Evolutionary conservation across 139 green algal genomes (phyloP), one percentile per base, ranked within the genome.

Genomic region (Nannochloris sp.): DNA sequence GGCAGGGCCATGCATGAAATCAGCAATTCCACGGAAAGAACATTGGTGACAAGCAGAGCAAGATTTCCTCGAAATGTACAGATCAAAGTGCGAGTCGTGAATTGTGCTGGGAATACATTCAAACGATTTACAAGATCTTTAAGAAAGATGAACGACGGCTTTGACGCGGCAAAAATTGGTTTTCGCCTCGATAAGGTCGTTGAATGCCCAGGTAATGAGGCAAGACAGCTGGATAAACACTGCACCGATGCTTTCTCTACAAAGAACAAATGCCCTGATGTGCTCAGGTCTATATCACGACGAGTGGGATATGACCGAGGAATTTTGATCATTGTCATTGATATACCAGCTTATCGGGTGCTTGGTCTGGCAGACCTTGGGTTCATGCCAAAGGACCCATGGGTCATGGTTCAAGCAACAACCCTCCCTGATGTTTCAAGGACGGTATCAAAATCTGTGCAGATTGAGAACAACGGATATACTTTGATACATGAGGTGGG

Each of bases 221-320:
- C 46, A 18, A 53, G 23, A 12, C 16, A 53, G n/a, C 46, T 53
- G 16, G 11, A 53, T 18, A 53, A 53, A 53, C 15, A 18, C 46
- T 53, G 46, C 18, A 53, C 46, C 7, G 46, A 53, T 53, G 46
- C 46, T 4, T 53, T n/a, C 15, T 53, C 46, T 12, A 53, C 24
- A 19, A 53, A 24, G 15, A 53, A 53, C 46, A 53, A 53, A 53
- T 53, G 46, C 46, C 46, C 46, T 53, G 46, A 53, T 19, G 46
- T 53, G 46, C 46, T 53, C 11, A n/a, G 46, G 46, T 53, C 46
- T 24, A 53, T 53, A 53, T 53, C 46, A 4, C 46, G 46, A 2
- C 10, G 11, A 18, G 15, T 53, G 16, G 46, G 46, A 18, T 53
- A 53, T 10, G 15, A 53, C 46, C 46, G 46, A 6, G 46, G 46